phyloP scores from a whole-genome alignment of 345 rosid genomes.

The Zanthoxylum bungeanum region DNA sequence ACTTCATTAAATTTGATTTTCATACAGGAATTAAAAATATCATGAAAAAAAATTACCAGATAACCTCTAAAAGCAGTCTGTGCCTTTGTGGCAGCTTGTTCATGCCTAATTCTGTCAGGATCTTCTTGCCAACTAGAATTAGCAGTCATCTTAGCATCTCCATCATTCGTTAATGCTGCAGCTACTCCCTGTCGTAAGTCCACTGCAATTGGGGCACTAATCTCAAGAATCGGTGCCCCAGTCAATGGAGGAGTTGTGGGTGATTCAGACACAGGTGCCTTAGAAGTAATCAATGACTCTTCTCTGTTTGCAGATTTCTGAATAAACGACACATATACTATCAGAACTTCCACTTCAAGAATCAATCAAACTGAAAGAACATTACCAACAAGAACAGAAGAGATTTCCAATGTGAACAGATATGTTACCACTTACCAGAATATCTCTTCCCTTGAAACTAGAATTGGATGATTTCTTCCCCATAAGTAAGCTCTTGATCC shows the following conservation, averaged over 20 bases:
- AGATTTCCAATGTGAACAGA: not conserved
- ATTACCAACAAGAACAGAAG: not conserved
- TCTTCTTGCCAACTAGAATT: constrained; percentile 34
- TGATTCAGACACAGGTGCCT: constrained; percentile 33
- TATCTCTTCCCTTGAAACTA: constrained; percentile 43
- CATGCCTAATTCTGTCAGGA: constrained; percentile 40
- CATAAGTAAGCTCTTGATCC: constrained; percentile 63
- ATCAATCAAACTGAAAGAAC: not conserved
- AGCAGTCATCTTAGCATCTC: not conserved
- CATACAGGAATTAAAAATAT: not conserved
- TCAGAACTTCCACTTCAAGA: constrained; percentile 5
- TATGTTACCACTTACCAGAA: constrained; percentile 52
- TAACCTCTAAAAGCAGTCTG: constrained; percentile 76
- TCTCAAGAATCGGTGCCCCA: constrained; percentile 28
- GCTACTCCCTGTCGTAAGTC: constrained; percentile 24
- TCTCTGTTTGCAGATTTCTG: constrained; percentile 54
- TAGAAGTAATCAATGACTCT: constrained; percentile 44
- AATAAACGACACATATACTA: constrained; percentile 11
- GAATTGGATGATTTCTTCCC: constrained; percentile 73
- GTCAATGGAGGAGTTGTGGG: constrained; percentile 29
- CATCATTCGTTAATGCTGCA: constrained; percentile 26
- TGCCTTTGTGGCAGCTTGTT: constrained; percentile 57
- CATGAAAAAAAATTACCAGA: constrained; percentile 45
- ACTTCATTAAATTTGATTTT: not conserved
- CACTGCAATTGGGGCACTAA: constrained; percentile 24